Conservation (phyloP, 139 green algal genomes). For the Picochlorum sp. region DNA sequence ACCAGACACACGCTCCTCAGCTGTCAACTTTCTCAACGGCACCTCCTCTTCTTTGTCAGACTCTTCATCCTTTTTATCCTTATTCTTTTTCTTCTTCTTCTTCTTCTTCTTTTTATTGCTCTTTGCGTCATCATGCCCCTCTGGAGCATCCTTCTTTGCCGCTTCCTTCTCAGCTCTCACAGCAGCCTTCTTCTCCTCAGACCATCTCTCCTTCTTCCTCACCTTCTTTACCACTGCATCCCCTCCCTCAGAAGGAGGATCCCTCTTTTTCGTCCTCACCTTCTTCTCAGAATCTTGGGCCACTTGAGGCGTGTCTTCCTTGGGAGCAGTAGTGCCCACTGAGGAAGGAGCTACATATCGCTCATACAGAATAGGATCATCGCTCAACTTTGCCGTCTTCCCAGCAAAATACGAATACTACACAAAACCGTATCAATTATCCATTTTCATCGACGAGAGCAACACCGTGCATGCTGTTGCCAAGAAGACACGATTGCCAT, state of each 20-base stretch:
- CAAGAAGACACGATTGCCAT: too few species aligned
- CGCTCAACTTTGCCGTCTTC: constrained; percentile 6
- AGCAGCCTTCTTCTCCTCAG: constrained; percentile 25
- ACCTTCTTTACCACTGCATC: constrained; percentile 7
- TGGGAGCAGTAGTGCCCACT: background rate
- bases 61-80: constrained; percentile 9
- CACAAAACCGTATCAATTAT: background rate
- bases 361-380: constrained; percentile 21
- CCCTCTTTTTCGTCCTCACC: background rate
- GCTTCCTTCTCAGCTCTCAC: constrained; percentile 13
- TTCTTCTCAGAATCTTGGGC: background rate
- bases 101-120: constrained; percentile 5
- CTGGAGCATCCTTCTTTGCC: background rate
- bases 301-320: background rate
- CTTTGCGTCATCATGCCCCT: background rate
- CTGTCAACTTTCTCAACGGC: constrained; percentile 8
- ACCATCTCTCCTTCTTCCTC: constrained; percentile 28
- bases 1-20: constrained; percentile 36
- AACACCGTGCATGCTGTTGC: background rate
- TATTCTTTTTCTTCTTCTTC: constrained; percentile 34
- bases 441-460: too few species aligned
- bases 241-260: background rate
- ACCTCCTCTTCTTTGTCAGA: background rate
- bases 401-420: constrained; percentile 29
- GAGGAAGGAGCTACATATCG: constrained; percentile 14